phyloP scores from a whole-genome alignment of 495 filamentous ascomycete species.

The Friedmanniomyces endolithicus region DNA sequence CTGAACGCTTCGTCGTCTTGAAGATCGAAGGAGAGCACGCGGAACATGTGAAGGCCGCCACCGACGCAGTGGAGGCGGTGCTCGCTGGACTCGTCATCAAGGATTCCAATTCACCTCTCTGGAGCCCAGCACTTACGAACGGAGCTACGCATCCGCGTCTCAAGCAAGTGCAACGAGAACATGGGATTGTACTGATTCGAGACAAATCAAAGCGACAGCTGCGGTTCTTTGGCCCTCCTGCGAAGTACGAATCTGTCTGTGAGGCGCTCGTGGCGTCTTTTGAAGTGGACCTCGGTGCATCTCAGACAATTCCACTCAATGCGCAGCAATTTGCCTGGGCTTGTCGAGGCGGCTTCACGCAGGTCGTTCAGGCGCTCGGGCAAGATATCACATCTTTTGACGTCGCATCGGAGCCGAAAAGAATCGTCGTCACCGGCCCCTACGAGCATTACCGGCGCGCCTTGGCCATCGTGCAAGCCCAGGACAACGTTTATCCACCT shows the following conservation, averaged over 20 bases:
- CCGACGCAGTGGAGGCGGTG: constrained; percentile 8
- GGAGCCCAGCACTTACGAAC: not conserved
- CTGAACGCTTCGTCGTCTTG: constrained; percentile 3
- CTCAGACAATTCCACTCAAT: constrained; percentile 27
- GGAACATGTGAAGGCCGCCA: constrained; percentile 29
- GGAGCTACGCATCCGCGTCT: not conserved
- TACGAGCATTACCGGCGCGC: not conserved
- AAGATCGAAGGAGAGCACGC: constrained; percentile 34
- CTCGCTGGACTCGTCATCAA: not conserved
- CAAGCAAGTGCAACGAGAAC: not conserved
- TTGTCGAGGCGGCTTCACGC: constrained; percentile 32
- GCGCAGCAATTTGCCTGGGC: constrained; percentile 30
- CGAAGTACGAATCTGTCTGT: not conserved
- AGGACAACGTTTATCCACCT: not conserved
- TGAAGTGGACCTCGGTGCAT: not conserved
- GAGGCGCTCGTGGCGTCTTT: too few species aligned
- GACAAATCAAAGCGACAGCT: not conserved
- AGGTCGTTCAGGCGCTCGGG: constrained; percentile 28
- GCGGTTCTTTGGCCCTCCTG: not conserved
- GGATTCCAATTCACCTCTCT: not conserved
- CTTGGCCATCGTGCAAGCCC: not conserved
- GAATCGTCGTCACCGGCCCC: not conserved
- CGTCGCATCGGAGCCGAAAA: not conserved
- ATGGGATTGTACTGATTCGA: not conserved
- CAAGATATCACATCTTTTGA: constrained; percentile 14